Conservation (phyloP, 768 basidiomycete species). For the Podaxis sp. region DNA sequence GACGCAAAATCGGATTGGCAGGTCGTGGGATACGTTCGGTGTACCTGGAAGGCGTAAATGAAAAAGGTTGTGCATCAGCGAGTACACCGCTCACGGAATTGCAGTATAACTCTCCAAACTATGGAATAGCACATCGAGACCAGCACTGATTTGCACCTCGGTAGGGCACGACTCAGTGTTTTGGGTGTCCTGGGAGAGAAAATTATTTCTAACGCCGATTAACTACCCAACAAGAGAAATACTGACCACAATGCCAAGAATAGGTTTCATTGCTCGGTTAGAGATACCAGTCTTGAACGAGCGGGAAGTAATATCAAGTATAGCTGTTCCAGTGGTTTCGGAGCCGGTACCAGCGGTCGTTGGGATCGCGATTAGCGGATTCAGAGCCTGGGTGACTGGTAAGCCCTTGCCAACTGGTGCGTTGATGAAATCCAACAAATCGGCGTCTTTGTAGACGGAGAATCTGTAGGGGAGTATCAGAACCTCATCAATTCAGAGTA, state of each 20-base stretch:
- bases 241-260: conserved; percentile 72
- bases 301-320: conserved; percentile 88
- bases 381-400: conserved; percentile 70
- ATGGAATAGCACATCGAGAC: conserved; percentile 94
- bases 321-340: conserved; percentile 94
- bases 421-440: conserved; percentile 96
- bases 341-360: conserved; percentile 85
- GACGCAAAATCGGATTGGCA: conserved; percentile 84
- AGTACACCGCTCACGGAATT: conserved; percentile 63
- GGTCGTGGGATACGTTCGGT: conserved; percentile 89
- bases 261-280: conserved; percentile 86
- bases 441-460: conserved; percentile 87
- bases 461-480: conserved; percentile 48
- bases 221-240: background rate
- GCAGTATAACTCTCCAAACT: conserved; percentile 94
- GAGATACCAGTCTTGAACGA: conserved; percentile 98
- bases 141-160: conserved; percentile 93
- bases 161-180: conserved; percentile 92
- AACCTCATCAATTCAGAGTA: background rate
- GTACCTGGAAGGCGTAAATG: conserved; percentile 50
- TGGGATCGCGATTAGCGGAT: conserved; percentile 83
- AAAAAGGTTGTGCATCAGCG: background rate
- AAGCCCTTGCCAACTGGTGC: conserved; percentile 93
- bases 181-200: conserved; percentile 58
- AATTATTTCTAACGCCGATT: background rate